Base-by-base conservation (phyloP, 257 asterid species). In the Marsdenia floribunda region DNA sequence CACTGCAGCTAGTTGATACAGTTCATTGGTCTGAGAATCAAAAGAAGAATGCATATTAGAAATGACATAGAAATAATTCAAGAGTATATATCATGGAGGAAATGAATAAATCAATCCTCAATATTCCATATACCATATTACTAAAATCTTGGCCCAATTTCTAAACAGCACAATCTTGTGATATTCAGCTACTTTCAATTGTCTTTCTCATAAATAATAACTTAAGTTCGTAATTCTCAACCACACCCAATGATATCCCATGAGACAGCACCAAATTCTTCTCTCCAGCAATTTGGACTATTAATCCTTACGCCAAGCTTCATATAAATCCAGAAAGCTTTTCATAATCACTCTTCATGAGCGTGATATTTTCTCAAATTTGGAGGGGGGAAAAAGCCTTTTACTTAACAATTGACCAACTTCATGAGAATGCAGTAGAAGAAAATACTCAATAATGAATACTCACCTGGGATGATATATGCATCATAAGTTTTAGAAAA, bases 1-100 rank as follows among this genome's bases (percentile, higher is more conserved):
- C 86, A 94, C 97, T 44, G 90, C 89, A 79, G 97, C 96, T 74
- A 94, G 90, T 86, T 94, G 99, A 74, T 89, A 94, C 60, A 94
- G 94, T 84, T 93, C 98, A 82, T 88, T 91, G 73, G 97, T 88
- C 98, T 93, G 80, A 60, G 73, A 76, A 87, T 81, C 80, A 83
- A 83, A 71, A 76, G 11, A 76, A 70, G 78, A 66, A 72, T 65
- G n/a, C 81, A 75, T 70, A 72, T 82, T 44, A 80, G 80, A 70
- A 70, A 29, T 42, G 12, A 3, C 40, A 53, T 8, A 40, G 59
- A 22, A 44, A 13, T 37, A 22, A 26, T n/a, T 29, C 11, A 18
- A 47, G 19, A 60, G 18, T 8, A 52, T 8, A 52, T 65, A 7
- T 35, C 8, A 76, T 9, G 9, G 2, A 33, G 71, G 61, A 19